Evolutionary conservation across 139 green algal genomes (phyloP).

Genomic region (Pleodorina starrii): DNA sequence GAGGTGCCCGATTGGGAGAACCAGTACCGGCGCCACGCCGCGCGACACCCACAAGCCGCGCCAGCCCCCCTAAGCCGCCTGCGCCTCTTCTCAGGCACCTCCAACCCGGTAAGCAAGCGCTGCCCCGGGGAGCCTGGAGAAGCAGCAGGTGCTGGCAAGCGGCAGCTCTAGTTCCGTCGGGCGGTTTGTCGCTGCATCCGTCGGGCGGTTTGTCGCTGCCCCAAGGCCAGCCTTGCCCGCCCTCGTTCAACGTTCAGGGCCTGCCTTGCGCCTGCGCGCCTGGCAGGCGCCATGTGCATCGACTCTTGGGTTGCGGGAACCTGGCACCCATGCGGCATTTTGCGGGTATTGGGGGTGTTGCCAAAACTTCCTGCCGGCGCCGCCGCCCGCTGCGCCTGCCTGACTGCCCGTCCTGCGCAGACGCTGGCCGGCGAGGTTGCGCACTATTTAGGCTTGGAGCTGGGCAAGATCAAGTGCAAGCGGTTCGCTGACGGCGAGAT

Average conservation of each 20-base stretch:
- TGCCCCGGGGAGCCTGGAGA: too few species aligned
- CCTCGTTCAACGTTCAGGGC: too few species aligned
- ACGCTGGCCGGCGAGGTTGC: slow-evolving; percentile 92
- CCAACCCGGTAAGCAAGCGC: slow-evolving; percentile 81
- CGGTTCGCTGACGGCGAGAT: slow-evolving; percentile 99
- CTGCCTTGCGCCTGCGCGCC: too few species aligned
- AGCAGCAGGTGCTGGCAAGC: not conserved
- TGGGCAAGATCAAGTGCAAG: slow-evolving; percentile 97
- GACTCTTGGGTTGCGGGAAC: not conserved
- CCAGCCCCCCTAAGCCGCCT: slow-evolving; percentile 59
- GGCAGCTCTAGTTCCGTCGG: too few species aligned
- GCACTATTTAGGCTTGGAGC: slow-evolving; percentile 95
- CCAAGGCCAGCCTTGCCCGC: too few species aligned
- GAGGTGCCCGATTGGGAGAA: slow-evolving; percentile 49
- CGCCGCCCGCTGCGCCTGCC: too few species aligned
- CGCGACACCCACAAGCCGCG: not conserved
- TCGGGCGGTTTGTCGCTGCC: too few species aligned
- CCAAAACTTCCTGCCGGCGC: too few species aligned
- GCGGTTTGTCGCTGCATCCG: too few species aligned
- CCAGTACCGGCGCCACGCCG: slow-evolving; percentile 8
- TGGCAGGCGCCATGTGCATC: too few species aligned
- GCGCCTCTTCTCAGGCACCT: slow-evolving; percentile 87
- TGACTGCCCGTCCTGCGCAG: slow-evolving; percentile 70
- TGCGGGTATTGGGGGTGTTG: not conserved
- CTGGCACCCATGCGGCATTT: not conserved